phyloP scores from a whole-genome alignment of 225 moss, liverwort and hornwort species.

The Pleurozium schreberi region DNA sequence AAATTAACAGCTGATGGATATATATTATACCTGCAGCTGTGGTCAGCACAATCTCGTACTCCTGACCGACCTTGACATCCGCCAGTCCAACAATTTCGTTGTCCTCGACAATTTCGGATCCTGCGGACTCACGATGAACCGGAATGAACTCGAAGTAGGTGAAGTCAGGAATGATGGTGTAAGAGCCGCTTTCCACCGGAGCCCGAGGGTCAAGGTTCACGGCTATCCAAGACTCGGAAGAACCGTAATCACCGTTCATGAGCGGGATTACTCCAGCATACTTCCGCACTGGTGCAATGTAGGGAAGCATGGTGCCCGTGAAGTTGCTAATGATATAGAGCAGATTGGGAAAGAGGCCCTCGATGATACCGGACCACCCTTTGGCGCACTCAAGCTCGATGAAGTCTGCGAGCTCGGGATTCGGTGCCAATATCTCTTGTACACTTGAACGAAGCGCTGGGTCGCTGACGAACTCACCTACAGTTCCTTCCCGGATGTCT shows the following conservation, averaged over 20 bases:
- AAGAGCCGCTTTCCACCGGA: constrained; percentile 11
- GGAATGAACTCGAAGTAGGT: constrained; percentile 49
- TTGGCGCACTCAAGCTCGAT: constrained; percentile 22
- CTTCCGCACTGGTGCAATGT: constrained; percentile 17
- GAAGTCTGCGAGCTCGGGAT: constrained; percentile 38
- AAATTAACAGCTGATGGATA: not conserved
- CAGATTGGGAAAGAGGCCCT: constrained; percentile 56
- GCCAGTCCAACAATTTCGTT: constrained; percentile 27
- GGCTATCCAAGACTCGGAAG: constrained; percentile 55
- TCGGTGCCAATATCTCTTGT: constrained; percentile 19
- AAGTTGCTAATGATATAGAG: constrained; percentile 8
- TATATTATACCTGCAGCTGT: constrained; percentile 34
- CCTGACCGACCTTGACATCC: constrained; percentile 41
- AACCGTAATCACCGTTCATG: constrained; percentile 30
- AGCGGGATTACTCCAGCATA: constrained; percentile 38
- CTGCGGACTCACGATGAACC: not conserved
- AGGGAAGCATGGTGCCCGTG: constrained; percentile 48
- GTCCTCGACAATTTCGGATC: not conserved
- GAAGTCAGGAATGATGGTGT: constrained; percentile 33
- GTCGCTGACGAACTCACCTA: constrained; percentile 24
- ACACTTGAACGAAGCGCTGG: constrained; percentile 24
- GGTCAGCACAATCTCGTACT: constrained; percentile 59
- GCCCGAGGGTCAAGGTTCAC: constrained; percentile 33
- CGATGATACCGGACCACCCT: constrained; percentile 40
- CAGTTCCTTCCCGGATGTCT: constrained; percentile 42